Percentiles rank a stretch among this genome's conserved stretches.
phyloP scores from a whole-genome alignment of 495 filamentous ascomycete species.

The Penicillium lividum region DNA sequence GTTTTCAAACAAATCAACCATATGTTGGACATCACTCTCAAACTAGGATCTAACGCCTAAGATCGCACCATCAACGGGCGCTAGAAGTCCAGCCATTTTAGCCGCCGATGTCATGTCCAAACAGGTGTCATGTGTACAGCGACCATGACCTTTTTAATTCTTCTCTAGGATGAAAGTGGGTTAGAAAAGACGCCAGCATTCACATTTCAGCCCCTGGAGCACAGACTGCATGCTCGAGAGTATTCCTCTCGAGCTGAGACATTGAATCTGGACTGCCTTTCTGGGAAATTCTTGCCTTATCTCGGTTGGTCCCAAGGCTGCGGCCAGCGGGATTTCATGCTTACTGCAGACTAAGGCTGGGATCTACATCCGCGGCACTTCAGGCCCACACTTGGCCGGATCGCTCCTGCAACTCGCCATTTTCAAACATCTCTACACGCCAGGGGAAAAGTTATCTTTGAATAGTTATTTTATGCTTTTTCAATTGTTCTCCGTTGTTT shows the following conservation, averaged over 20 bases:
- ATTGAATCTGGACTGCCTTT: background rate
- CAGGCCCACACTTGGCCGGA: slow-evolving; percentile 7
- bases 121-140: slow-evolving; percentile 1
- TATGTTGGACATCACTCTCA: background rate
- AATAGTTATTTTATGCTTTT: background rate
- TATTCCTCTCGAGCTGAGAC: background rate
- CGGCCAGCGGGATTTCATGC: background rate
- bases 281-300: background rate
- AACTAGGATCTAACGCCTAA: background rate
- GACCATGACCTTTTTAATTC: background rate
- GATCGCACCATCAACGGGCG: background rate
- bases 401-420: slow-evolving; percentile 1
- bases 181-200: background rate
- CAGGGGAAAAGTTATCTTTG: slow-evolving; percentile 4
- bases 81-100: slow-evolving; percentile 7
- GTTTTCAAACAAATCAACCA: background rate
- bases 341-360: background rate
- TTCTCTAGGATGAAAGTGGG: background rate
- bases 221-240: background rate
- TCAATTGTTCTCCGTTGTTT: background rate
- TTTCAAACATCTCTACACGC: slow-evolving; percentile 5
- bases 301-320: background rate
- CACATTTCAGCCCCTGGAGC: background rate
- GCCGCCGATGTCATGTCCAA: slow-evolving; percentile 4
- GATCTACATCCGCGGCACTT: slow-evolving; percentile 3